A percentile compares a stretch with the other conserved stretches of the same genome.
phyloP scores from a whole-genome alignment of 257 asterid genomes.

The Solanum bulbocastanum region DNA sequence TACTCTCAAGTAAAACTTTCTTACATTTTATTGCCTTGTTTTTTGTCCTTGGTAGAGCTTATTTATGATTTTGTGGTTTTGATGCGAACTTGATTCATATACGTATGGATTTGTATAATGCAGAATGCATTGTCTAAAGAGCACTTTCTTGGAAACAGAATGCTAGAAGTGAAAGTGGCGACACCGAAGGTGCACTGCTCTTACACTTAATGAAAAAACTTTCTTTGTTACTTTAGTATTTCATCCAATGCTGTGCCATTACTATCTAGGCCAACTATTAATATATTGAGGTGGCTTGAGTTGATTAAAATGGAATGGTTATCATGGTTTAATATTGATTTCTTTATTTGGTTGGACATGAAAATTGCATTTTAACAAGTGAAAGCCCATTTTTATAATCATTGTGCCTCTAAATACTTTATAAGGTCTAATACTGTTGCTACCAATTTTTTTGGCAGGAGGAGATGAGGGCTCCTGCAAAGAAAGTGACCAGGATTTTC shows the following conservation, averaged over 20 bases:
- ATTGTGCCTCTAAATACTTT: background rate
- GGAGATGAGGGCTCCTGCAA: constrained; percentile 91
- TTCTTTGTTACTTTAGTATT: background rate
- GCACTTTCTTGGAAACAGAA: constrained; percentile 76
- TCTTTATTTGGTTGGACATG: background rate
- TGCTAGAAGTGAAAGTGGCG: constrained; percentile 94
- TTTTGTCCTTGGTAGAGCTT: background rate
- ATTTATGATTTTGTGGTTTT: background rate
- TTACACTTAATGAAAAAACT: background rate
- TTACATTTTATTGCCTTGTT: background rate
- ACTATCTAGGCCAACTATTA: background rate
- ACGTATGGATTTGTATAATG: constrained; percentile 4
- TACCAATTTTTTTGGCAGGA: constrained; percentile 31
- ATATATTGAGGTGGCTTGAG: background rate
- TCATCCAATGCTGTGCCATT: background rate
- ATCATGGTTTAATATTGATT: background rate
- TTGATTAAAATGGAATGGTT: background rate
- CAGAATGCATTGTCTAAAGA: constrained; percentile 79
- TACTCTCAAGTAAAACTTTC: background rate
- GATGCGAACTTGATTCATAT: background rate
- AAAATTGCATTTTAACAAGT: background rate
- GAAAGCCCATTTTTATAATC: background rate
- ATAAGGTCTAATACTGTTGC: background rate
- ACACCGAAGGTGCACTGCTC: constrained; percentile 68
- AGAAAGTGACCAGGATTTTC: constrained; percentile 88